Base-by-base conservation (phyloP, 495 filamentous ascomycete species). In the Aspergillus incahuasiensis region DNA sequence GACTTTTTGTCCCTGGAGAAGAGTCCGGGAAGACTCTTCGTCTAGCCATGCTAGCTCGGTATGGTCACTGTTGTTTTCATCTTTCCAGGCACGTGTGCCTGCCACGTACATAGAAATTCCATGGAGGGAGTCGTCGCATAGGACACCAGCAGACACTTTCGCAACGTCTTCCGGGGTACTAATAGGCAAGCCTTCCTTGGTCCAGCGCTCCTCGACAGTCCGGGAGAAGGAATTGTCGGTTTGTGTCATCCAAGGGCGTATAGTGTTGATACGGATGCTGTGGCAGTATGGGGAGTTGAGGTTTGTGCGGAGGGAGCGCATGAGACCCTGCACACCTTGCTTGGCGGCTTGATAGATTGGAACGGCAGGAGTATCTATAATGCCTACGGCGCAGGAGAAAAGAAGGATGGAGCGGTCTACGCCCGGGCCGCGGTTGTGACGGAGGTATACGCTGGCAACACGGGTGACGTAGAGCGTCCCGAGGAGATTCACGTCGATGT, bases 231-330 rank as follows among this genome's bases (percentile, higher is more conserved):
- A 35, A n/a, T 48, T 71, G 11, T 68, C 65, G 6, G 74, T 79
- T 41, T 72, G 61, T 2, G 77, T 79, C 63, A 78, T 74, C 79
- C 78, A 82, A 1, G 80, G 80, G 57, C 79, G 81, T 49, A 82
- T 70, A 13, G 74, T 73, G 58, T 82, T 83, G 53, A 75, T 71
- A 19, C 80, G 73, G 19, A 82, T 63, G 34, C 66, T 61, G 57
- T 75, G 71, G 52, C 65, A 67, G 51, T 70, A 70, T 0, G 70
- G 64, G 0, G 62, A 61, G 4, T 70, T 67, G 35, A 77, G 60
- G 57, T 72, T 75, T 22, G 52, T 63, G 42, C 74, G 69, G 13
- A 80, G 63, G 20, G 76, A 70, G 18, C 78, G 70, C 72, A 79
- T 76, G 3, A 79, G 68, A 0, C 77, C 79, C 6, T 75, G 62